Percentiles rank a stretch among this genome's conserved stretches.
Conservation (phyloP, 257 asterid genomes). For the Buddleja alternifolia region DNA sequence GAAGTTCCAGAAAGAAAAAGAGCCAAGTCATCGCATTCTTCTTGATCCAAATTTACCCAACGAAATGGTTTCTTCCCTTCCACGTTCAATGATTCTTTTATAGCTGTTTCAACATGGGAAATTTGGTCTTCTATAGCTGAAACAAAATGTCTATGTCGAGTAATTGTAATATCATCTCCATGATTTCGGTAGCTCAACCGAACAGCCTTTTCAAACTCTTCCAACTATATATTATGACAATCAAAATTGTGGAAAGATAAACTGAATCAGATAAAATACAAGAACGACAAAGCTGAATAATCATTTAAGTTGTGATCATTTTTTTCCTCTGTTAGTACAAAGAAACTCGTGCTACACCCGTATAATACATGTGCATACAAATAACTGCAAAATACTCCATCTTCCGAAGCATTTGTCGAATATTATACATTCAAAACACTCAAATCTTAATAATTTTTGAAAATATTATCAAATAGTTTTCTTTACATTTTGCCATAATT, state of each 20-base stretch:
- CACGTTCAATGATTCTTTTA: slow-evolving; percentile 57
- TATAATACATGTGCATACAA: too few relatives aligned
- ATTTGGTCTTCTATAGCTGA: slow-evolving; percentile 65
- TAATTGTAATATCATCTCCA: slow-evolving; percentile 55
- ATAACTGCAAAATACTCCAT: too few relatives aligned
- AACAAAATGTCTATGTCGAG: slow-evolving; percentile 70
- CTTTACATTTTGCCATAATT: too few relatives aligned
- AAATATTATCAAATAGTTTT: too few relatives aligned
- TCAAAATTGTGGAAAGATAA: not conserved
- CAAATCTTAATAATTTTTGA: too few relatives aligned
- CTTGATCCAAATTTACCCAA: slow-evolving; percentile 71
- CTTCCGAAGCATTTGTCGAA: too few relatives aligned
- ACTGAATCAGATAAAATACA: slow-evolving; percentile 5
- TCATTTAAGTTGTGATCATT: too few relatives aligned
- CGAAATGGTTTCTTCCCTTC: slow-evolving; percentile 60
- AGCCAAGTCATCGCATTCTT: slow-evolving; percentile 70
- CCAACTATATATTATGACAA: slow-evolving; percentile 49
- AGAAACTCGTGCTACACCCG: too few relatives aligned
- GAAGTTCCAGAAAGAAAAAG: slow-evolving; percentile 65
- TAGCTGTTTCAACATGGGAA: slow-evolving; percentile 53
- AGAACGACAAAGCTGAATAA: not conserved
- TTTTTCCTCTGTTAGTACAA: too few relatives aligned
- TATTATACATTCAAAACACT: too few relatives aligned
- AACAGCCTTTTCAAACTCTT: slow-evolving; percentile 81
- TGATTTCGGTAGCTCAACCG: slow-evolving; percentile 63